Base-by-base conservation (phyloP, 768 basidiomycete genomes). In the Leccinum boreale region DNA sequence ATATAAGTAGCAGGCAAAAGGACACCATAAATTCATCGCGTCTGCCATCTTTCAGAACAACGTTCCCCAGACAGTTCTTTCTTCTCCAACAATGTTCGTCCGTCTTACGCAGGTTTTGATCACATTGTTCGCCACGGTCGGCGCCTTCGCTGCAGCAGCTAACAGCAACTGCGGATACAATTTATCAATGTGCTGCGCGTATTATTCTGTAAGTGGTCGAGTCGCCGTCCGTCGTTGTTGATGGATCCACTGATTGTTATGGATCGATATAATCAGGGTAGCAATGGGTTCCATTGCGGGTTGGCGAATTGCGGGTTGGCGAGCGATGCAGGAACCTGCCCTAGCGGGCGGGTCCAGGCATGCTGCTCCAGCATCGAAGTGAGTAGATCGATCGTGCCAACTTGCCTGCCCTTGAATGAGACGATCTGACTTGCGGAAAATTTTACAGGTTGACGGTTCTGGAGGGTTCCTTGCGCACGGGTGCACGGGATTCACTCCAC, bases 21-120 rank as follows among this genome's bases (percentile, higher is more conserved):
- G 29, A 29, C 29, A 29, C 29, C 9, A 29, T 29, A 29, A 28
- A 28, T 28, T 2, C 28, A 9, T 28, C 12, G 29, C 26, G 26
- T 8, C 26, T 26, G 26, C 1, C 29, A 33, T 5, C 11, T 33
- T 33, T 11, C 31, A 33, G 31, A 33, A 12, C 11, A 33, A 5
- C 4, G 29, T 31, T 31, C 11, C 11, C 29, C 4, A 26, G 26
- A 26, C 26, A 26, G 26, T 26, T 26, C 26, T 26, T 4, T 33
- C 31, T 26, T 19, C 19, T 19, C 47, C 5, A 6, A 14, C 31
- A 12, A 33, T 61, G 60, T 57, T 61, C 8, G 17, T n/a, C 44
- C 60, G 46, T 45, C 35, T 55, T 31, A 36, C 39, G 11, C 47
- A 45, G 14, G 9, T 60, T 33, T 31, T 49, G 8, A 17, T 61